Base-by-base conservation (phyloP, 306 rosid genomes). In the Macrotyloma uniflorum region DNA sequence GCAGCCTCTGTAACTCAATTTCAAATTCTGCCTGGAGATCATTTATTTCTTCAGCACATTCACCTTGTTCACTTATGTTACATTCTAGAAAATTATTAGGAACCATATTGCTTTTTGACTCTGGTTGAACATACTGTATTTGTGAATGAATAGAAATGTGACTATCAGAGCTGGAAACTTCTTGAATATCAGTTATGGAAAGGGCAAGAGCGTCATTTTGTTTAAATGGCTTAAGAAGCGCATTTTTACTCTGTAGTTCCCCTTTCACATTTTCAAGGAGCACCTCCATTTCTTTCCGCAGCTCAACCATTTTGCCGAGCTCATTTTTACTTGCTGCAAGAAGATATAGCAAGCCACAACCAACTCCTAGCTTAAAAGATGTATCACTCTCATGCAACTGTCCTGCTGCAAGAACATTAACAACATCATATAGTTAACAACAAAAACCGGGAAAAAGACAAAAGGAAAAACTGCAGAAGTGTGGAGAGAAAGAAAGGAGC, bases 301-400 rank as follows among this genome's bases (percentile, higher is more conserved):
- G 20, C 81, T 89, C 93, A 75, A 84, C 89, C 89, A 90, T 89
- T 84, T 89, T 93, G 8, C 75, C 79, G 12, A 89, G 82, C 70
- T 93, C 99, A 50, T 88, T 86, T 83, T 86, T 91, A 80, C 90
- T 85, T 3, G 93, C 85, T 42, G 88, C 90, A 20, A 89, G 71
- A 57, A 95, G 83, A 84, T 83, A 89, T 19, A 95, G 47, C 79
- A 93, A 81, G 72, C 98, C 92, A 49, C 89, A 91, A 35, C 92
- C 92, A 80, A 93, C 88, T 67, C 98, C 97, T 83, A 93, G 74
- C 85, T 91, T 95, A 83, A 95, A 91, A 47, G 90, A 88, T 8
- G 83, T 46, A 75, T 85, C 89, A 64, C 70, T 79, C 75, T 87
- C 79, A 53, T 61, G 32, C 20, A 78, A 54, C 16, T 38, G 78